Conservation (phyloP, 108 stramenopile species). For the Mediolabrus comicus region DNA sequence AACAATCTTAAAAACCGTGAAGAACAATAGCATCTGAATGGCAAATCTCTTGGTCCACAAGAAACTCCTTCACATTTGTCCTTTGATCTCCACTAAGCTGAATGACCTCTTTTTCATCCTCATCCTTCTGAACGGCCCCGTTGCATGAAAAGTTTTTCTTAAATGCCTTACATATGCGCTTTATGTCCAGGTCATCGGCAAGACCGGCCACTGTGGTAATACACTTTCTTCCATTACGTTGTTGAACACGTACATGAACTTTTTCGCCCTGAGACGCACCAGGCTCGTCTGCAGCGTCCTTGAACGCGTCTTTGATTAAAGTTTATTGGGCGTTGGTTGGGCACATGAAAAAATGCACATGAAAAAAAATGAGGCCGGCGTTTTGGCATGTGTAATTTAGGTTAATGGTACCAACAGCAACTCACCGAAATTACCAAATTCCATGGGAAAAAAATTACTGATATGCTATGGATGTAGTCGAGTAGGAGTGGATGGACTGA, state of each 20-base stretch:
- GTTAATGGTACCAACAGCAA: background rate
- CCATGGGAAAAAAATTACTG: background rate
- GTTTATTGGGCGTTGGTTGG: background rate
- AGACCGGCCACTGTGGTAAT: slow-evolving; percentile 97
- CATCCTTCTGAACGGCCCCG: slow-evolving; percentile 96
- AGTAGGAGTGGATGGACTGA: no score
- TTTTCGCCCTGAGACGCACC: slow-evolving; percentile 72
- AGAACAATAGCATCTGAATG: slow-evolving; percentile 77
- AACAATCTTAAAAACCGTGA: slow-evolving; percentile 92
- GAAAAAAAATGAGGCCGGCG: no score
- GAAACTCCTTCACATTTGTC: slow-evolving; percentile 94
- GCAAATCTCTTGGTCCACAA: slow-evolving; percentile 97
- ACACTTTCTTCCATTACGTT: slow-evolving; percentile 98
- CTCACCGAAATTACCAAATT: background rate
- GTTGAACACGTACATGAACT: slow-evolving; percentile 98
- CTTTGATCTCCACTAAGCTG: slow-evolving; percentile 98
- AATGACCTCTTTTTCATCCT: slow-evolving; percentile 94
- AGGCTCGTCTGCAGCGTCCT: slow-evolving; percentile 81
- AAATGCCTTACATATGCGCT: slow-evolving; percentile 97
- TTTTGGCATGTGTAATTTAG: background rate
- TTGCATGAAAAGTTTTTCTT: slow-evolving; percentile 99
- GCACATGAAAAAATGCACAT: background rate
- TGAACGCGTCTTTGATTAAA: slow-evolving; percentile 73
- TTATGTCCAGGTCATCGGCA: slow-evolving; percentile 97
- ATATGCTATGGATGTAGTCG: background rate